phyloP scores from a whole-genome alignment of 306 rosid species.

The Cucurbita pepo region DNA sequence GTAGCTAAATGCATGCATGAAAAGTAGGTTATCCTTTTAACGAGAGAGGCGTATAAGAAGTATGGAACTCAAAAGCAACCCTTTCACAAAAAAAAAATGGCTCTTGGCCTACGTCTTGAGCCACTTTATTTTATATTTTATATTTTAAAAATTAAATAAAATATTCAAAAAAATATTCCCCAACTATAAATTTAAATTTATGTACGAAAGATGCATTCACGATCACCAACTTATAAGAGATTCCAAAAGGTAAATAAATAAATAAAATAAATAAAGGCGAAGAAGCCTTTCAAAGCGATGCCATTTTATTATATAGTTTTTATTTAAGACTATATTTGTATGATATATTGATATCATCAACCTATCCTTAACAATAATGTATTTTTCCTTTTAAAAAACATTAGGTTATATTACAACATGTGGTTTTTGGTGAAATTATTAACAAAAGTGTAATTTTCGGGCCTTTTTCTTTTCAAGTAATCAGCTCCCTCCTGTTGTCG shows the following conservation, averaged over 20 bases:
- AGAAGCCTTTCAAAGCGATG: background rate
- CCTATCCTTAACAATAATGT: background rate
- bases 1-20: background rate
- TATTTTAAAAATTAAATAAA: background rate
- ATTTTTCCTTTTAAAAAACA: background rate
- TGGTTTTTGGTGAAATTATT: background rate
- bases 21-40: background rate
- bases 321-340: background rate
- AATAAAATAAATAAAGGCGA: background rate
- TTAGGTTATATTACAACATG: background rate
- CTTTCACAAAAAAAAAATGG: conserved; percentile 9
- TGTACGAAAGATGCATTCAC: background rate
- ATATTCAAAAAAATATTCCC: background rate
- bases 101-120: conserved; percentile 28
- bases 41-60: conserved; percentile 3
- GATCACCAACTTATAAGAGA: background rate
- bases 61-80: conserved; percentile 11
- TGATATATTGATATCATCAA: background rate
- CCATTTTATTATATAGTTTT: background rate
- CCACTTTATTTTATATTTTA: conserved; percentile 5
- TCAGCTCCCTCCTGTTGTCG: no score
- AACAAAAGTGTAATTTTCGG: no score
- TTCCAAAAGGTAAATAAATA: background rate
- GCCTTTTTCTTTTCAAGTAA: no score
- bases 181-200: background rate